A percentile compares a stretch with the other conserved stretches of the same genome.
Evolutionary conservation across 148 eudicot genomes (phyloP).

Genomic region (Cornus florida): DNA sequence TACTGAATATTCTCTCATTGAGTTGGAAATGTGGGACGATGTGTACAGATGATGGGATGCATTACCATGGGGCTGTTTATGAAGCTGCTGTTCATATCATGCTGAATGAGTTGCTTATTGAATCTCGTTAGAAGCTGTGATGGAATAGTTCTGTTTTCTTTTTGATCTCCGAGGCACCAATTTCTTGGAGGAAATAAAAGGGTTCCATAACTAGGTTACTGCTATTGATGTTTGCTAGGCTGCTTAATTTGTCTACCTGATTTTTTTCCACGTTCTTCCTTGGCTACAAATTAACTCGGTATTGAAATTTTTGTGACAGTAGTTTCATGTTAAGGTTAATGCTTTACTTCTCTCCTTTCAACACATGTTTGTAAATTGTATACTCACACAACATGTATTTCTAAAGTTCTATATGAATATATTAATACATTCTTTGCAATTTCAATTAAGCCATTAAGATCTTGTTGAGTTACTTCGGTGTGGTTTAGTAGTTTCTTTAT

Average conservation of each 20-base stretch:
- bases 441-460: too few species aligned
- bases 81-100: slow-evolving; percentile 78
- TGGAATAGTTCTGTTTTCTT: slow-evolving; percentile 8
- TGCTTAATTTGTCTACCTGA: background rate
- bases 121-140: slow-evolving; percentile 77
- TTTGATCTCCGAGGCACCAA: slow-evolving; percentile 6
- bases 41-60: slow-evolving; percentile 94
- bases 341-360: background rate
- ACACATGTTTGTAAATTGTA: background rate
- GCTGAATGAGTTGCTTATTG: slow-evolving; percentile 86
- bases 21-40: slow-evolving; percentile 63
- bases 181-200: too few species aligned
- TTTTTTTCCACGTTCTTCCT: slow-evolving; percentile 28
- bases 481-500: too few species aligned
- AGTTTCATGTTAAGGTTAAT: slow-evolving; percentile 13
- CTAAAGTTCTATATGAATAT: too few species aligned
- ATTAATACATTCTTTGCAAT: too few species aligned
- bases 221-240: too few species aligned
- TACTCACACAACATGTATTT: slow-evolving; percentile 22
- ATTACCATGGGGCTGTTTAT: slow-evolving; percentile 69
- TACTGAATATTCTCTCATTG: slow-evolving; percentile 60
- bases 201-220: background rate
- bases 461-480: too few species aligned
- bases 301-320: slow-evolving; percentile 19
- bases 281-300: slow-evolving; percentile 12